These are phyloP conservation scores for Bryoglossum gracile DNA, from an alignment of 495 filamentous ascomycete genomes.

Conservation along the genomic window DNA sequence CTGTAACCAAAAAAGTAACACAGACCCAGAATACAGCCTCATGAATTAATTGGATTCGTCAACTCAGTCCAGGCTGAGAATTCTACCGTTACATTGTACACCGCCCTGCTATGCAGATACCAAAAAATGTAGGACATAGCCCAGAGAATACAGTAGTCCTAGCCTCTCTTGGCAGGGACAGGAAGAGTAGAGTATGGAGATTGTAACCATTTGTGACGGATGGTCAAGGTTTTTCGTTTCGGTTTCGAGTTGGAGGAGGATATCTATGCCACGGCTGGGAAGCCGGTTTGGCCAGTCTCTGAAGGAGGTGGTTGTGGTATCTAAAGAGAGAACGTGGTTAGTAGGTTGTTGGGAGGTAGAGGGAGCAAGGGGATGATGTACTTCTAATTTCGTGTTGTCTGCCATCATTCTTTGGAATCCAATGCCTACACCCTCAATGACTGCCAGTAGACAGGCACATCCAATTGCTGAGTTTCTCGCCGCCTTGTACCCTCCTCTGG, in stretches of 20 bases:
- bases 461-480: conserved; percentile 92
- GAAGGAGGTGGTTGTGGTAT: conserved; percentile 23
- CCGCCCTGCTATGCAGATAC: conserved; percentile 19
- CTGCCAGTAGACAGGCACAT: conserved; percentile 85
- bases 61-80: conserved; percentile 8
- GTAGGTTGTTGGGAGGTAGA: not conserved
- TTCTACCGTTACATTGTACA: conserved; percentile 21
- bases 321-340: conserved; percentile 7
- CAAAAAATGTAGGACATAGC: conserved; percentile 16
- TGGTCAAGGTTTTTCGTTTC: conserved; percentile 1
- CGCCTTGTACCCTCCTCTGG: conserved; percentile 82
- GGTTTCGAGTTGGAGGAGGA: not conserved
- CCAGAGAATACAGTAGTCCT: conserved; percentile 22
- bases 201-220: conserved; percentile 11
- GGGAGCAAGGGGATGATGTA: not conserved
- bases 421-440: conserved; percentile 97
- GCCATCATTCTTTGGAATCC: conserved; percentile 96
- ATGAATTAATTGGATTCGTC: conserved; percentile 19
- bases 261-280: conserved; percentile 24
- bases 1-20: too few relatives aligned
- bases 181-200: conserved; percentile 24
- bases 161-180: conserved; percentile 17
- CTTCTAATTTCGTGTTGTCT: conserved; percentile 76
- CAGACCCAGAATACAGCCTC: too few relatives aligned
- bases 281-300: conserved; percentile 21